A percentile compares a stretch with the other conserved stretches of the same genome.
phyloP scores from a whole-genome alignment of 305 asterid genomes.

The Fraxinus paxiana region DNA sequence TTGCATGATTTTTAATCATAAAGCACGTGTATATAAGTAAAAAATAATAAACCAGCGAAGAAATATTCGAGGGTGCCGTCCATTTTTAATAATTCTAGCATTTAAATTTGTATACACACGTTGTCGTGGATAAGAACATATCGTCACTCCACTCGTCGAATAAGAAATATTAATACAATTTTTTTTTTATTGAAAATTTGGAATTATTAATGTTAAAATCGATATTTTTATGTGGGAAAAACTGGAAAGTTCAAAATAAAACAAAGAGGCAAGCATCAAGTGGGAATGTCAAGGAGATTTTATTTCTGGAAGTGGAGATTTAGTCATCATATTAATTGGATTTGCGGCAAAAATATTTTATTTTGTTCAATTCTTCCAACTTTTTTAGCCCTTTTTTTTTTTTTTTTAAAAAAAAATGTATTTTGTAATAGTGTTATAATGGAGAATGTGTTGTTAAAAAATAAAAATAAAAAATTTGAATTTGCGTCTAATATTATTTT shows the following conservation, averaged over 20 bases:
- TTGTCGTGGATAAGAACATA: background rate
- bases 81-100: background rate
- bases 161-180: background rate
- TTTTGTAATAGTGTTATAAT: no score
- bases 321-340: background rate
- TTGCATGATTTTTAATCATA: background rate
- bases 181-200: background rate
- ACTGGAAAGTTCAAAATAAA: background rate
- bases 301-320: background rate
- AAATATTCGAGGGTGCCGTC: background rate
- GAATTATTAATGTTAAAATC: background rate
- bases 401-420: no score
- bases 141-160: background rate
- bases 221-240: background rate
- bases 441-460: no score
- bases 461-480: no score
- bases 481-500: no score
- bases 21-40: background rate
- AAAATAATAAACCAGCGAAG: background rate
- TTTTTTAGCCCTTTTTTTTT: no score
- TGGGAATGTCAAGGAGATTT: background rate
- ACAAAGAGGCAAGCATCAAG: background rate
- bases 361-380: background rate
- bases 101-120: background rate
- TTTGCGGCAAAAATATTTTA: background rate